phyloP scores from a whole-genome alignment of 2,329 filamentous ascomycete species.

The Cladosporium cucumerinum region DNA sequence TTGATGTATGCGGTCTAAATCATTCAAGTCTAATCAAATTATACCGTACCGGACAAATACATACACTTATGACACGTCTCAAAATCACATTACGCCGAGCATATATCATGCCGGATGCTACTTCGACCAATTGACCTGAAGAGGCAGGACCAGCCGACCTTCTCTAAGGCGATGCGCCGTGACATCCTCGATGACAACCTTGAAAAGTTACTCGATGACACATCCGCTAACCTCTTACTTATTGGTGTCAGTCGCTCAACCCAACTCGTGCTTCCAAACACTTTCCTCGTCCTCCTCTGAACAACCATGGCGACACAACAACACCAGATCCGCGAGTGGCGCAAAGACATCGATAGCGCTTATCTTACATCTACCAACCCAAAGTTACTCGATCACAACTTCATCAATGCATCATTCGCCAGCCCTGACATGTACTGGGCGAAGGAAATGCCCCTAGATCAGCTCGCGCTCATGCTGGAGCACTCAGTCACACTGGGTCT shows the following conservation, averaged over 20 bases:
- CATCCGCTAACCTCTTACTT: neutral
- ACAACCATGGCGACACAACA: neutral
- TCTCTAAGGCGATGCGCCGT: neutral
- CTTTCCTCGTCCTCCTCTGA: neutral
- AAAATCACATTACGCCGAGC: neutral
- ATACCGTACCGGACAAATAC: neutral
- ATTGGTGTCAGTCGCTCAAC: neutral
- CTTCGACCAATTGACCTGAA: neutral
- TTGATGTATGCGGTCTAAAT: neutral
- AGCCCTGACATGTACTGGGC: constrained; percentile 33
- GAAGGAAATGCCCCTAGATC: constrained; percentile 20
- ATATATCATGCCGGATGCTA: neutral
- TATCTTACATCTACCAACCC: constrained; percentile 23
- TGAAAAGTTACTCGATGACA: neutral
- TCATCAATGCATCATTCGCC: constrained; percentile 29
- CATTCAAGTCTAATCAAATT: neutral
- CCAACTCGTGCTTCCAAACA: neutral
- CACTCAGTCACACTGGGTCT: constrained; percentile 31
- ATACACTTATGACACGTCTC: neutral
- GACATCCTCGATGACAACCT: constrained; percentile 3
- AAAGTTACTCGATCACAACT: constrained; percentile 22
- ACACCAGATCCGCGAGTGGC: constrained; percentile 8
- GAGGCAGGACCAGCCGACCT: neutral
- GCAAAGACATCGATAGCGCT: neutral
- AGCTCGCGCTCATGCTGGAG: constrained; percentile 23